Evolutionary conservation across 1,284 basidiomycete genomes (phyloP), one percentile per base, ranked within the genome.

Genomic region (Naganishia albida): DNA sequence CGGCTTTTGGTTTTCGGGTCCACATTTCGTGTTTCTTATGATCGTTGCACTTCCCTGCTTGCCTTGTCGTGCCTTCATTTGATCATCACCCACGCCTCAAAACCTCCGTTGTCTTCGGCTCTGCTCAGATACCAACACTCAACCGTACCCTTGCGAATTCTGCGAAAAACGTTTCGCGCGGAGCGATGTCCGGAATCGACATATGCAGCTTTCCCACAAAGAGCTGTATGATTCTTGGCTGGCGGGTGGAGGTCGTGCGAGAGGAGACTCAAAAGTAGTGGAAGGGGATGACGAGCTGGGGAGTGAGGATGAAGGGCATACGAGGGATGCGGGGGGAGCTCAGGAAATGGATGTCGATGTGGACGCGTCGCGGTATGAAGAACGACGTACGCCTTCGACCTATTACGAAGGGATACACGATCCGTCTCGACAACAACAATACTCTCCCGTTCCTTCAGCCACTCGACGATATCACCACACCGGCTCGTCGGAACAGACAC

Each of bases 141-240:
- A 73, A 20, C 74, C 73, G 0, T 73, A 75, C 52, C 57, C 67
- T 18, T 75, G 74, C 59, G 62, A 66, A 3, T 67, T 70, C 51
- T 75, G 74, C 64, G 66, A 68, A 48, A 75, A 74, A 55, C 50
- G 57, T 1, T 75, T 75, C 65, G 71, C 68, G 6, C 55, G 74
- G 30, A 72, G 70, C 43, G 74, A 75, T 63, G 74, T 75, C 1
- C 62, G 72, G 20, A 71, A 71, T 12, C 73, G 73, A 55, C 74
- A 75, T 54, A 67, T 74, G 7, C 50, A 62, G 51, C 70, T 73
- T 18, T 72, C 73, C 67, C 74, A 75, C 65, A 63, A 54, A 15
- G 55, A 54, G 28, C 34, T 49, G 3, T 40, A 60, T 34, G 44
- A 49, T 16, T 26, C 34, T 25, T 60, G 56, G 56, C 46, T 60